Percentiles rank a stretch among this genome's conserved stretches.
These are phyloP conservation scores for Thielaviopsis populi DNA, from an alignment of 2,329 filamentous ascomycete genomes.

Conservation along the genomic window DNA sequence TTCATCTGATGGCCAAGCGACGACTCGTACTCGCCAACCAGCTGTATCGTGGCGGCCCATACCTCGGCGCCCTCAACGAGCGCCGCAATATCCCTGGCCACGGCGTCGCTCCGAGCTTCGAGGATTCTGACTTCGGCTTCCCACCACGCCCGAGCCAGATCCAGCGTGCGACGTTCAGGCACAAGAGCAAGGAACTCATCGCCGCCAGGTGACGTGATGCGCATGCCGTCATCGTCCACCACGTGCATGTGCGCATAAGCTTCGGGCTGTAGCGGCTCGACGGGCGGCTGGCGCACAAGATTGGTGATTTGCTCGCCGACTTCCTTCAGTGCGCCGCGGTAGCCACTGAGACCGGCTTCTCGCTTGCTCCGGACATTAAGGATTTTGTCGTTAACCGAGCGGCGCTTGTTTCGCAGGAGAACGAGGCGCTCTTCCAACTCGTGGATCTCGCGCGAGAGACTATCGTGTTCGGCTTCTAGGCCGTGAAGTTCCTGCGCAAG, in stretches of 20 bases:
- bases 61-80: slow-evolving; percentile 51
- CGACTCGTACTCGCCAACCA: slow-evolving; percentile 50
- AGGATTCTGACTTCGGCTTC: slow-evolving; percentile 44
- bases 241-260: slow-evolving; percentile 23
- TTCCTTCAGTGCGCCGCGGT: slow-evolving; percentile 49
- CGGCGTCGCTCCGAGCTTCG: slow-evolving; percentile 37
- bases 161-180: slow-evolving; percentile 48
- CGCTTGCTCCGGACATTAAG: slow-evolving; percentile 48
- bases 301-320: slow-evolving; percentile 46
- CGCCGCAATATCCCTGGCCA: slow-evolving; percentile 47
- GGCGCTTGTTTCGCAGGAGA: slow-evolving; percentile 43
- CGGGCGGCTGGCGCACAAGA: slow-evolving; percentile 43
- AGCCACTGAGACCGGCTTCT: slow-evolving; percentile 58
- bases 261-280: slow-evolving; percentile 37
- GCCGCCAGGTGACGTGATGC: slow-evolving; percentile 26
- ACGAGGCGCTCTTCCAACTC: slow-evolving; percentile 49
- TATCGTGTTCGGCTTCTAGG: slow-evolving; percentile 39
- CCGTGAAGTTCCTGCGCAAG: slow-evolving; percentile 44
- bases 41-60: slow-evolving; percentile 47
- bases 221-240: slow-evolving; percentile 14
- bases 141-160: slow-evolving; percentile 60
- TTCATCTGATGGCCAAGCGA: slow-evolving; percentile 43
- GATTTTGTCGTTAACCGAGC: slow-evolving; percentile 44
- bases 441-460: slow-evolving; percentile 47
- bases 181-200: slow-evolving; percentile 45